A percentile compares a stretch with the other conserved stretches of the same genome.
Evolutionary conservation across 805 yeast species (phyloP).

Genomic region (Tetrapisispora iriomotensis): DNA sequence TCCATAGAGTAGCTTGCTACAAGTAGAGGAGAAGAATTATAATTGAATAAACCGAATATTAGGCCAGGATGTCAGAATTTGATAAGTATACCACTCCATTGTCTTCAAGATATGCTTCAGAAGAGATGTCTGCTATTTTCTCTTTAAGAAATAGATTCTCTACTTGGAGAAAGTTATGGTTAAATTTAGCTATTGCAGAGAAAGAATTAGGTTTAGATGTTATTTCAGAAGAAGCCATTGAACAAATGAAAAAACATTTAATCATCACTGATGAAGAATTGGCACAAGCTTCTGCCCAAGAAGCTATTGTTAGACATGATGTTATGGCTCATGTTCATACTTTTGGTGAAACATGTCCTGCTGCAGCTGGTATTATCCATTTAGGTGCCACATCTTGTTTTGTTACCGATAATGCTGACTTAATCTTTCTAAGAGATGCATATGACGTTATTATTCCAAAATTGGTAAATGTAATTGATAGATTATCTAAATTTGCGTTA

Average conservation of each 20-base stretch:
- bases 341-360: slow-evolving; percentile 86
- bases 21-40: too few species aligned
- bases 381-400: slow-evolving; percentile 97
- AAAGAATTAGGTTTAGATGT: slow-evolving; percentile 77
- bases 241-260: slow-evolving; percentile 70
- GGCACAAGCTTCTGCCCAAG: slow-evolving; percentile 79
- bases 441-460: slow-evolving; percentile 89
- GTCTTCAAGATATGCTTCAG: slow-evolving; percentile 94
- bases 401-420: slow-evolving; percentile 96
- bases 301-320: slow-evolving; percentile 96
- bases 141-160: slow-evolving; percentile 90
- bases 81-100: slow-evolving; percentile 88
- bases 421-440: slow-evolving; percentile 92
- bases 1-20: too few species aligned
- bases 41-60: background rate
- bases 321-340: slow-evolving; percentile 99
- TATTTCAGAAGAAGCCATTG: slow-evolving; percentile 84
- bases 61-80: slow-evolving; percentile 27
- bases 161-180: slow-evolving; percentile 98
- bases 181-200: slow-evolving; percentile 91
- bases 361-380: slow-evolving; percentile 96
- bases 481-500: slow-evolving; percentile 78
- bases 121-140: slow-evolving; percentile 91
- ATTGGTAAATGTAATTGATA: slow-evolving; percentile 88
- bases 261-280: slow-evolving; percentile 89